phyloP scores from a whole-genome alignment of 1,284 basidiomycete species.

The Ceratobasidium sp. region DNA sequence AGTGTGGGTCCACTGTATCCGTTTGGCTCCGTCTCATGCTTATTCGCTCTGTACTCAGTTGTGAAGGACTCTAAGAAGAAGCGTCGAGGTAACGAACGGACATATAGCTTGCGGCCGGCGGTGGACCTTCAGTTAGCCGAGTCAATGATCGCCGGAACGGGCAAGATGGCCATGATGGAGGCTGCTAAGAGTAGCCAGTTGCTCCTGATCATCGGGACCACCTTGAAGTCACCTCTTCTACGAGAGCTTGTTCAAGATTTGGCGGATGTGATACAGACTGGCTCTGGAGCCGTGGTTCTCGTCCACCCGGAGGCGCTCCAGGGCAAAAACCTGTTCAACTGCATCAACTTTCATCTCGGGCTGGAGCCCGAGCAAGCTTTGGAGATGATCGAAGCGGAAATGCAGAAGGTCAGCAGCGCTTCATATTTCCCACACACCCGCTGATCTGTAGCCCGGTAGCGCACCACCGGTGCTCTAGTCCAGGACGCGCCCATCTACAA shows the following conservation, averaged over 20 bases:
- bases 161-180: background rate
- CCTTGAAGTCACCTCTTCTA: background rate
- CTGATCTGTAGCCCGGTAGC: background rate
- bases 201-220: slow-evolving; percentile 11
- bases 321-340: background rate
- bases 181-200: background rate
- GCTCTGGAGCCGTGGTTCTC: slow-evolving; percentile 7
- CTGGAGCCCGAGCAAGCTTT: background rate
- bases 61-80: background rate
- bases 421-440: background rate
- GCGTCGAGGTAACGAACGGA: background rate
- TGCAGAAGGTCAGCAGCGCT: background rate
- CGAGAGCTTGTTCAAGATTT: background rate
- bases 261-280: background rate
- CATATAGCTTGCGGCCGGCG: background rate
- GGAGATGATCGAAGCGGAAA: background rate
- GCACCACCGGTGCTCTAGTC: background rate
- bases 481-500: background rate
- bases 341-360: slow-evolving; percentile 19
- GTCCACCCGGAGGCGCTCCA: background rate
- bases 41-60: background rate
- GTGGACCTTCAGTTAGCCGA: background rate
- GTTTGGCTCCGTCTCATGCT: background rate
- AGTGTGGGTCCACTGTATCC: background rate
- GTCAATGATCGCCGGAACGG: background rate